Evolutionary conservation across 2,329 filamentous ascomycete genomes (phyloP), one percentile per base, ranked within the genome.

Genomic region (Colletotrichum phormii): DNA sequence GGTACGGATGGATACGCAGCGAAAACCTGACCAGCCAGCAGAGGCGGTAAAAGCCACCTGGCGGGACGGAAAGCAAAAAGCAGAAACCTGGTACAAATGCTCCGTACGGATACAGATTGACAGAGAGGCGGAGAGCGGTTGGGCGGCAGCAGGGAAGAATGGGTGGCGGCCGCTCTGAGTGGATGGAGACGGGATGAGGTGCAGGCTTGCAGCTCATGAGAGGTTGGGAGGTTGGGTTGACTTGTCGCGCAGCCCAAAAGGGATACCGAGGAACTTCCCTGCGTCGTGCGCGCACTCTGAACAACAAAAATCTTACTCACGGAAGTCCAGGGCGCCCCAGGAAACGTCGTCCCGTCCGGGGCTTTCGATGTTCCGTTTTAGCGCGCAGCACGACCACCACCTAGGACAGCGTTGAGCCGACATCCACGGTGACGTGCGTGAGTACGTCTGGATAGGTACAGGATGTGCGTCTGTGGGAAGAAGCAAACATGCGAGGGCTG

Each of bases 111-210:
- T 42, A 60, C 31, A 37, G 51, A 62, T 46, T 4, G 62, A 37
- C 22, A 55, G 26, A 42, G 66, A 72, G 59, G 70, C 70, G 54
- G 46, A 72, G 60, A 37, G 60, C 66, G 60, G 66, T 72, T 70
- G 66, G 70, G 70, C 66, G 71, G 60, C 55, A 61, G 71, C 70
- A 70, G 51, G 66, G 66, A 61, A 71, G 60, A 29, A 51, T 70
- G 59, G 66, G 70, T 72, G 70, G 70, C 66, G 71, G 71, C 60
- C 67, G 60, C 55, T 65, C 59, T 73, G 71, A 71, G 60, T 70
- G 71, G 66, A 70, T 61, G 49, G 55, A 71, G 66, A 64, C 60
- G 61, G 71, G 66, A 65, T 62, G 66, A 73, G 71, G 60, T 70
- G 71, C 71, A 71, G 66, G 37, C 15, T 8, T 42, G 37, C 13